phyloP scores from a whole-genome alignment of 2,329 filamentous ascomycete species.

The Akanthomyces muscarius region DNA sequence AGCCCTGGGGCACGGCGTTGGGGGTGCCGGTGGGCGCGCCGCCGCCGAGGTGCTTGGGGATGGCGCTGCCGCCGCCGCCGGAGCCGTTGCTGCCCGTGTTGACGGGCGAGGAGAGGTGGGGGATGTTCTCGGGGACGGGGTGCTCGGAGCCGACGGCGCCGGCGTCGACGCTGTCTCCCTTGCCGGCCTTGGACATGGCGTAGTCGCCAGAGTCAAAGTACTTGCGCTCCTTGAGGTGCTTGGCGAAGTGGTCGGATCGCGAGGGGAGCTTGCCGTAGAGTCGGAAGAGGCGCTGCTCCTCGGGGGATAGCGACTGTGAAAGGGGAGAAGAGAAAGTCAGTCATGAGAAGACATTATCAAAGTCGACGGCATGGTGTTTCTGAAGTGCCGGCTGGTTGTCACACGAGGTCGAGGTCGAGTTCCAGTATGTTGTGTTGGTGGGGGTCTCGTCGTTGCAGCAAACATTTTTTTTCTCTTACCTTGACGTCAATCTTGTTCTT shows the following conservation, averaged over 20 bases:
- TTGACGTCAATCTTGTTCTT: constrained; percentile 98
- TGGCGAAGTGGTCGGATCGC: constrained; percentile 93
- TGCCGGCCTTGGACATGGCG: constrained; percentile 94
- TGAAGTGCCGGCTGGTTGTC: neutral
- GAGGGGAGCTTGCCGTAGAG: constrained; percentile 97
- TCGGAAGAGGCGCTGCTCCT: constrained; percentile 94
- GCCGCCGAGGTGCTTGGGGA: constrained; percentile 23
- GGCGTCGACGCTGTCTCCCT: constrained; percentile 88
- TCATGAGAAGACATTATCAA: neutral
- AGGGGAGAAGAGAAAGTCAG: neutral
- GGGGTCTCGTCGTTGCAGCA: neutral
- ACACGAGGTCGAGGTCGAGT: neutral
- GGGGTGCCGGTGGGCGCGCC: constrained; percentile 27
- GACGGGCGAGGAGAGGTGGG: constrained; percentile 72
- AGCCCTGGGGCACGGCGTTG: constrained; percentile 27
- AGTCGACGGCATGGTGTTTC: neutral
- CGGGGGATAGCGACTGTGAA: constrained; percentile 78
- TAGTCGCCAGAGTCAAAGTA: constrained; percentile 98
- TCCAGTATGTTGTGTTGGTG: too few relatives aligned
- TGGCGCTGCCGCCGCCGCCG: constrained; percentile 26
- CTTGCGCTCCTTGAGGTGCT: constrained; percentile 98
- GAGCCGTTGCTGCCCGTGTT: constrained; percentile 33
- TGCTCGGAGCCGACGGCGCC: constrained; percentile 93
- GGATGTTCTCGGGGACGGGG: constrained; percentile 91
- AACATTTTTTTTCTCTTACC: constrained; percentile 54